phyloP scores from a whole-genome alignment of 1,139 yeast genomes.

The Magnusiomyces clavatus region DNA sequence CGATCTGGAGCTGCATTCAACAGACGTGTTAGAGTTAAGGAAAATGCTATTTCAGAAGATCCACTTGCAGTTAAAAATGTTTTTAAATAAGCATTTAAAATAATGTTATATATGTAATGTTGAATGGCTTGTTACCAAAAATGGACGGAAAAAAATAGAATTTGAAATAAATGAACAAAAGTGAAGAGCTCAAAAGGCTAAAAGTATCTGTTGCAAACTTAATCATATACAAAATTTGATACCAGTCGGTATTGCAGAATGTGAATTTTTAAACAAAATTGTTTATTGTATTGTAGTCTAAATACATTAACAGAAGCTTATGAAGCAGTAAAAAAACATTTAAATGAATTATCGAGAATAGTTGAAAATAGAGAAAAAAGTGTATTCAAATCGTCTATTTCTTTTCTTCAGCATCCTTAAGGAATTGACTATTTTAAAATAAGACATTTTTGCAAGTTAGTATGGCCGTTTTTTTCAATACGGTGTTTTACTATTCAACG shows the following conservation, averaged over 20 bases:
- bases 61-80: constrained; percentile 77
- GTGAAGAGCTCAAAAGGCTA: no score
- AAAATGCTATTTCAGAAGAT: constrained; percentile 65
- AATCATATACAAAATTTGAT: no score
- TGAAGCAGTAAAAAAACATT: neutral
- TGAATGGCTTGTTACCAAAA: neutral
- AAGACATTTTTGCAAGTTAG: neutral
- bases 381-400: constrained; percentile 6
- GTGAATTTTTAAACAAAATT: neutral
- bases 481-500: neutral
- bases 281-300: no score
- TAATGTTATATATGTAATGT: neutral
- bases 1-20: constrained; percentile 77
- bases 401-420: constrained; percentile 14
- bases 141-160: no score
- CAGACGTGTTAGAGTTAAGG: constrained; percentile 68
- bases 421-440: constrained; percentile 10
- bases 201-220: no score
- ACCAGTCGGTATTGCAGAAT: neutral
- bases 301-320: no score
- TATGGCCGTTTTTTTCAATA: neutral
- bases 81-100: constrained; percentile 35
- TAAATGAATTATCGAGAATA: neutral
- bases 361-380: neutral
- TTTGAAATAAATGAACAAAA: no score